A percentile compares a stretch with the other conserved stretches of the same genome.
Evolutionary conservation across 768 basidiomycete genomes (phyloP).

Genomic region (Leucocoprinus leucothites): DNA sequence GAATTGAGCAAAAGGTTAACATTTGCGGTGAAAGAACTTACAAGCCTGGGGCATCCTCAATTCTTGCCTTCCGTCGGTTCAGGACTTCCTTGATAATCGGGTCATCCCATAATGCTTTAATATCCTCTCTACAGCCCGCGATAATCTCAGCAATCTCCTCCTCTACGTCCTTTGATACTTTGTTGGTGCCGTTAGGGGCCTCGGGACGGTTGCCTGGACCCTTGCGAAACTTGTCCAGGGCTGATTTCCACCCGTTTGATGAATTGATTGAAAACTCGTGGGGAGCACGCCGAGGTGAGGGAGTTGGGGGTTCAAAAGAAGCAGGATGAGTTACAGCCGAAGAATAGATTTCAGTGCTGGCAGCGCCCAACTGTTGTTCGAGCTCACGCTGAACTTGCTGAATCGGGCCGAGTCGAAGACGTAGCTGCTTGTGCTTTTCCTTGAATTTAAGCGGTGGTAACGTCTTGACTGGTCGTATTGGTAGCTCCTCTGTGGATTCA

Average conservation of each 20-base stretch:
- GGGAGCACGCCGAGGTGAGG: constrained; percentile 22
- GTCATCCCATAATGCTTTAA: constrained; percentile 69
- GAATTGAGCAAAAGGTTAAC: constrained; percentile 11
- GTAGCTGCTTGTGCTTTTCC: constrained; percentile 59
- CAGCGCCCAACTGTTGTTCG: constrained; percentile 58
- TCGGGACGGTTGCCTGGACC: constrained; percentile 7
- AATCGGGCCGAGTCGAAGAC: constrained; percentile 56
- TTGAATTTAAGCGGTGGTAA: constrained; percentile 49
- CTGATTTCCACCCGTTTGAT: constrained; percentile 64
- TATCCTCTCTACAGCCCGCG: constrained; percentile 59
- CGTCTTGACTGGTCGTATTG: constrained; percentile 30
- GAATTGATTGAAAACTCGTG: constrained; percentile 62
- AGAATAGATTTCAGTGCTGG: constrained; percentile 47
- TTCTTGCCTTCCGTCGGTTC: constrained; percentile 43
- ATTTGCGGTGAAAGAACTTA: constrained; percentile 32
- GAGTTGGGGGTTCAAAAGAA: constrained; percentile 30
- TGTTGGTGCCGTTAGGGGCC: constrained; percentile 18
- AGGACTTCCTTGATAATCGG: constrained; percentile 59
- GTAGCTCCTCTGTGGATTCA: constrained; percentile 40
- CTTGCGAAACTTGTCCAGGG: constrained; percentile 51
- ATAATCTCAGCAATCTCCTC: constrained; percentile 59
- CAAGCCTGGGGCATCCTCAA: constrained; percentile 78
- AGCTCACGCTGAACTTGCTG: constrained; percentile 55
- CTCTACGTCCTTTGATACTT: constrained; percentile 36
- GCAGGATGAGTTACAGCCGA: constrained; percentile 37